These are phyloP conservation scores for Pseudogymnoascus verrucosus DNA, from an alignment of 2,329 filamentous ascomycete species.

Conservation along the genomic window DNA sequence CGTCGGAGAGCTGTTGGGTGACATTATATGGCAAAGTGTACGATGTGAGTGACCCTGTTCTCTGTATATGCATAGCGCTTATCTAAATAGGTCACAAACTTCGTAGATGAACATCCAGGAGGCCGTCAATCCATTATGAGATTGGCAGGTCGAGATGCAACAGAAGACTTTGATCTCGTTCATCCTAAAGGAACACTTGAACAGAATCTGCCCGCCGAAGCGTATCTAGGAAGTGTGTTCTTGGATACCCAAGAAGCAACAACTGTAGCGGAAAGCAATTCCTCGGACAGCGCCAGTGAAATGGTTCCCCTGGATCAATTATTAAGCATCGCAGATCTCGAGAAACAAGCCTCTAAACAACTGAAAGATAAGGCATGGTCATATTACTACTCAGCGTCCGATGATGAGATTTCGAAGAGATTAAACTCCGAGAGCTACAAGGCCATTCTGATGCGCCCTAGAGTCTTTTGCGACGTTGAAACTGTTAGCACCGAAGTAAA, in stretches of 20 bases:
- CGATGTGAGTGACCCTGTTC: background rate
- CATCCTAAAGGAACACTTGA: constrained; percentile 42
- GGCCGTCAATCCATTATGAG: background rate
- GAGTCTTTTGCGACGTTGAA: constrained; percentile 49
- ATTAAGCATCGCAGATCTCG: constrained; percentile 54
- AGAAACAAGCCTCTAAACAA: constrained; percentile 45
- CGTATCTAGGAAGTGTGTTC: constrained; percentile 36
- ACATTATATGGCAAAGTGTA: background rate
- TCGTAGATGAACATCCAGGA: background rate
- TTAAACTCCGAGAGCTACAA: constrained; percentile 48
- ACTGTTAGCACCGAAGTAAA: constrained; percentile 41
- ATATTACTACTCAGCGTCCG: constrained; percentile 60
- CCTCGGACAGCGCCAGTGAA: constrained; percentile 18
- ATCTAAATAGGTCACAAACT: background rate
- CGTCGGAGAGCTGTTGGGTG: background rate
- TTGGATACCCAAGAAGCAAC: constrained; percentile 35
- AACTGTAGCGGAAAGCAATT: constrained; percentile 36
- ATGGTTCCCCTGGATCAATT: constrained; percentile 40
- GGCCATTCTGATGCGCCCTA: constrained; percentile 50
- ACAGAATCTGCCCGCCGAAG: constrained; percentile 34
- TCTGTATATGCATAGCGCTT: background rate
- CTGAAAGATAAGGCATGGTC: constrained; percentile 59
- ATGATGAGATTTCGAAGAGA: constrained; percentile 56
- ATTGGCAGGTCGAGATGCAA: constrained; percentile 44
- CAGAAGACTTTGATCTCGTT: constrained; percentile 42